A percentile compares a stretch with the other conserved stretches of the same genome.
These are phyloP conservation scores for Melaleuca quinquenervia DNA, from an alignment of 345 rosid genomes.

Conservation along the genomic window DNA sequence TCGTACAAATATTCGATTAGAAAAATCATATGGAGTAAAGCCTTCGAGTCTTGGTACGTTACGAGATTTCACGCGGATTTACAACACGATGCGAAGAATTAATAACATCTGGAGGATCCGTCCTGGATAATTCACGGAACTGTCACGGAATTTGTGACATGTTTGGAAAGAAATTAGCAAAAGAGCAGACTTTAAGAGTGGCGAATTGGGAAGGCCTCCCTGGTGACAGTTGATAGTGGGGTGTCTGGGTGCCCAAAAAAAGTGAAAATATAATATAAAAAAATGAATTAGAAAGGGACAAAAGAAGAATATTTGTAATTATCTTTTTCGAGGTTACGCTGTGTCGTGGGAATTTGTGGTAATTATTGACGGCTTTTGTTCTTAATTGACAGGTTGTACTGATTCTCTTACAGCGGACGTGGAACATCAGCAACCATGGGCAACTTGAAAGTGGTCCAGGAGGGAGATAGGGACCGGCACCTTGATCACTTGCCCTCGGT, in stretches of 20 bases:
- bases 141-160: background rate
- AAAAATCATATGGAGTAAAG: too few relatives aligned
- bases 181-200: background rate
- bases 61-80: too few relatives aligned
- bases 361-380: background rate
- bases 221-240: background rate
- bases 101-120: background rate
- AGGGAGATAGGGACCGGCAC: background rate
- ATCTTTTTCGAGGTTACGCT: background rate
- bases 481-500: background rate
- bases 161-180: background rate
- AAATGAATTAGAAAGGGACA: background rate
- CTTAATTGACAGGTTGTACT: constrained; percentile 24
- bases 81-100: background rate
- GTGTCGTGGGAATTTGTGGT: background rate
- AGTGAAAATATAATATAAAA: background rate
- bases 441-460: background rate
- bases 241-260: background rate
- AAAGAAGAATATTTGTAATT: background rate
- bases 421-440: constrained; percentile 16
- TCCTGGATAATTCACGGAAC: background rate
- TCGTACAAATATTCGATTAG: too few relatives aligned
- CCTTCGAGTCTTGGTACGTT: background rate
- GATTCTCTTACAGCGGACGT: constrained; percentile 10
- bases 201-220: background rate